phyloP scores from a whole-genome alignment of 352 stramenopile genomes.

The Phytophthora pluvialis region DNA sequence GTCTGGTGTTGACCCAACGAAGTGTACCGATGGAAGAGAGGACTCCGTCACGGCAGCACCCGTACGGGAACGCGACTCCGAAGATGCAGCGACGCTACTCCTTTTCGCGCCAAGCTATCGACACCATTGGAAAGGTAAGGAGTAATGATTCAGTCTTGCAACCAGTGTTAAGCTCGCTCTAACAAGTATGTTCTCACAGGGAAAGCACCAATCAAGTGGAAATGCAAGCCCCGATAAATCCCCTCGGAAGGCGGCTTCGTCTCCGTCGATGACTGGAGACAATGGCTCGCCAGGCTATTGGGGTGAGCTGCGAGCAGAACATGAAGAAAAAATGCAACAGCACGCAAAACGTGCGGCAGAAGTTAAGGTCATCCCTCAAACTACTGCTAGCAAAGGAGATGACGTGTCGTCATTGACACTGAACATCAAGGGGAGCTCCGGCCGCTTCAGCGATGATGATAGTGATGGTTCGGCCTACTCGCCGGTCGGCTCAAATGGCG shows the following conservation, averaged over 20 bases:
- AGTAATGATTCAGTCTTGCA: background rate
- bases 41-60: constrained; percentile 19
- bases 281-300: constrained; percentile 12
- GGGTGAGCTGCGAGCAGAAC: constrained; percentile 12
- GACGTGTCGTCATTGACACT: constrained; percentile 22
- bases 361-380: background rate
- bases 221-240: constrained; percentile 18
- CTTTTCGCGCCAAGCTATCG: constrained; percentile 29
- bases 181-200: background rate
- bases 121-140: constrained; percentile 38
- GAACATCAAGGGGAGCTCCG: constrained; percentile 17
- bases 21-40: constrained; percentile 9
- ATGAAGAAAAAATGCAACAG: constrained; percentile 14
- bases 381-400: constrained; percentile 4
- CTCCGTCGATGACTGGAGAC: constrained; percentile 25
- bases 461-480: constrained; percentile 35
- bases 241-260: constrained; percentile 35
- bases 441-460: constrained; percentile 34
- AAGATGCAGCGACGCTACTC: constrained; percentile 39
- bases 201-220: constrained; percentile 11
- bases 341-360: background rate
- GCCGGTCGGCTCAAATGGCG: constrained; percentile 23
- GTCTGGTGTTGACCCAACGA: constrained; percentile 1
- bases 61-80: constrained; percentile 20
- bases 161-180: background rate